Conservation (phyloP, 192 early-diverging fungal genomes). For the Coemansia sp. region DNA sequence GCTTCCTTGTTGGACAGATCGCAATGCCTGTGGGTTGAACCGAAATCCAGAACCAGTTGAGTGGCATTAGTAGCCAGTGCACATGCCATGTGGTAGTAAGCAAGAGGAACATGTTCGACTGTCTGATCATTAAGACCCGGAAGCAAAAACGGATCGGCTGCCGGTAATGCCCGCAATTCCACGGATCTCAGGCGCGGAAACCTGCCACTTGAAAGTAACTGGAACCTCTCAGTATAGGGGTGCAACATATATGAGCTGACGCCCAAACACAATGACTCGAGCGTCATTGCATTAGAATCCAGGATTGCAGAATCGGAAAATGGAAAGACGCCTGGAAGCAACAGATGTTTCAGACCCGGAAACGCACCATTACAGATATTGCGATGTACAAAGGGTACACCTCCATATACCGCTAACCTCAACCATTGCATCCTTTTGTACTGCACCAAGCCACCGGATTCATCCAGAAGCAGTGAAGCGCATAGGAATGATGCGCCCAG, state of each 20-base stretch:
- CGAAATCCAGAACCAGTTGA: background rate
- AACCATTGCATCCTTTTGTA: background rate
- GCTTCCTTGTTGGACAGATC: background rate
- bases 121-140: background rate
- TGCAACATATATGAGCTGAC: constrained; percentile 9
- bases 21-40: background rate
- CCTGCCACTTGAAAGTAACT: background rate
- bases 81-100: background rate
- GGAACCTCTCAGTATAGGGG: background rate
- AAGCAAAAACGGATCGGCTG: background rate
- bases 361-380: background rate
- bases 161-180: background rate
- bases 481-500: background rate
- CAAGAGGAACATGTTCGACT: background rate
- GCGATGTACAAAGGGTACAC: constrained; percentile 8
- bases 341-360: constrained; percentile 8
- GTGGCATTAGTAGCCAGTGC: background rate
- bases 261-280: constrained; percentile 3
- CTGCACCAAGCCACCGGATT: too few relatives aligned
- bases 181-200: background rate
- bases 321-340: constrained; percentile 14
- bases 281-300: background rate
- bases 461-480: background rate
- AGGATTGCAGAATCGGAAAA: constrained; percentile 12
- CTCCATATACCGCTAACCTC: constrained; percentile 5